Evolutionary conservation across 2,329 filamentous ascomycete genomes (phyloP).

Genomic region (Beauveria australis): DNA sequence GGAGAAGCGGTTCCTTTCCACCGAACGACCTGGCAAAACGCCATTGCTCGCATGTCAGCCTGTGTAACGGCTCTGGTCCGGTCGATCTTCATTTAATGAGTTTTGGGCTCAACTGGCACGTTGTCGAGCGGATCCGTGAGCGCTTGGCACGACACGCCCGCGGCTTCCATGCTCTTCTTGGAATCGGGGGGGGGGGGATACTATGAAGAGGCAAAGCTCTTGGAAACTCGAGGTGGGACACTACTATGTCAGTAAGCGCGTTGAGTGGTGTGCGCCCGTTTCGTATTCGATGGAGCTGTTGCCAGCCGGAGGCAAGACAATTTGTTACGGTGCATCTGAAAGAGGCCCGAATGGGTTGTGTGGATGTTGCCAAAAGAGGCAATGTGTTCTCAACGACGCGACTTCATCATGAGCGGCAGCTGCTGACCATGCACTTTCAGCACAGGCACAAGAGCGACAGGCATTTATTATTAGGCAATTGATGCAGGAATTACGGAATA

Average conservation of each 20-base stretch:
- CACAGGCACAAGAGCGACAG: background rate
- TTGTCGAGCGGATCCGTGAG: background rate
- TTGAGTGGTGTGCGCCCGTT: background rate
- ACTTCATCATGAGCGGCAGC: background rate
- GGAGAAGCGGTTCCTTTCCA: background rate
- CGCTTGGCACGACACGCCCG: background rate
- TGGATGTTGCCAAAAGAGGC: background rate
- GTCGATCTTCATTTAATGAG: background rate
- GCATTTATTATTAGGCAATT: background rate
- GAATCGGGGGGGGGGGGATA: background rate
- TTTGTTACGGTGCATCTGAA: no score
- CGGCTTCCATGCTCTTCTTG: background rate
- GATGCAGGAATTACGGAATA: background rate
- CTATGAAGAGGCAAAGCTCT: background rate
- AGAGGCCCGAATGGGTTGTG: no score
- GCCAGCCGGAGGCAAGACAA: background rate
- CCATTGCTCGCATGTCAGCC: background rate
- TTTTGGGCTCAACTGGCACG: background rate
- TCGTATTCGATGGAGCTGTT: background rate
- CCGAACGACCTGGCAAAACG: background rate
- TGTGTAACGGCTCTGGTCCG: background rate
- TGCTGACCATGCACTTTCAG: background rate
- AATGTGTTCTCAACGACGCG: background rate
- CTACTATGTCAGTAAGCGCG: background rate
- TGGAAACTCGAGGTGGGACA: background rate